Percentiles rank a stretch among this genome's conserved stretches.
phyloP scores from a whole-genome alignment of 1,139 yeast species.

The Saccharomycopsis crataegensis region DNA sequence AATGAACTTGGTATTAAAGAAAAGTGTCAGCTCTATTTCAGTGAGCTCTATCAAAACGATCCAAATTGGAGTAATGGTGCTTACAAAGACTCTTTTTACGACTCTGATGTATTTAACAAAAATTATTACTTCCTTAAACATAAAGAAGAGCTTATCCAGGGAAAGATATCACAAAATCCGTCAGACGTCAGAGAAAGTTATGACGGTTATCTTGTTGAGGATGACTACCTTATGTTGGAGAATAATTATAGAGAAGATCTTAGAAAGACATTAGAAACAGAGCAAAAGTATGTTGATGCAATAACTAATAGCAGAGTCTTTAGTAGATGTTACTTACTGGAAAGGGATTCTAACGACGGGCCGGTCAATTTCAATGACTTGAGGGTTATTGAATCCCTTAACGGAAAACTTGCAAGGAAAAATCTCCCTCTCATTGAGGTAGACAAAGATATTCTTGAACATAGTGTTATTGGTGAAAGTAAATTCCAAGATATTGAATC shows the following conservation, averaged over 20 bases:
- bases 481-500: constrained; percentile 27
- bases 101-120: constrained; percentile 13
- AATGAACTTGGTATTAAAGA: constrained; percentile 3
- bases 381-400: not conserved
- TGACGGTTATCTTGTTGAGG: constrained; percentile 10
- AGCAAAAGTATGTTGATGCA: constrained; percentile 15
- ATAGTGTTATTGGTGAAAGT: not conserved
- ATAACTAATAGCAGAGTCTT: constrained; percentile 16
- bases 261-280: constrained; percentile 11
- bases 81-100: constrained; percentile 5
- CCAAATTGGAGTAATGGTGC: constrained; percentile 16
- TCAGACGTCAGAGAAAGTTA: constrained; percentile 2
- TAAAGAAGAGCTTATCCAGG: constrained; percentile 5
- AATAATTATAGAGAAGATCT: constrained; percentile 9
- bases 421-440: not conserved
- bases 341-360: not conserved
- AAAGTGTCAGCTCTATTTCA: constrained; percentile 16
- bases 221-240: constrained; percentile 12
- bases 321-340: constrained; percentile 10
- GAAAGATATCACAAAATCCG: not conserved
- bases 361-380: constrained; percentile 2
- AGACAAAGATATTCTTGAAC: not conserved
- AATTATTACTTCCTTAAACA: constrained; percentile 8
- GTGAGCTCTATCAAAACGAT: constrained; percentile 4
- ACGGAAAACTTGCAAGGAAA: not conserved